These are phyloP conservation scores for Podila horticola DNA, from an alignment of 192 early-diverging fungal genomes.

Conservation along the genomic window DNA sequence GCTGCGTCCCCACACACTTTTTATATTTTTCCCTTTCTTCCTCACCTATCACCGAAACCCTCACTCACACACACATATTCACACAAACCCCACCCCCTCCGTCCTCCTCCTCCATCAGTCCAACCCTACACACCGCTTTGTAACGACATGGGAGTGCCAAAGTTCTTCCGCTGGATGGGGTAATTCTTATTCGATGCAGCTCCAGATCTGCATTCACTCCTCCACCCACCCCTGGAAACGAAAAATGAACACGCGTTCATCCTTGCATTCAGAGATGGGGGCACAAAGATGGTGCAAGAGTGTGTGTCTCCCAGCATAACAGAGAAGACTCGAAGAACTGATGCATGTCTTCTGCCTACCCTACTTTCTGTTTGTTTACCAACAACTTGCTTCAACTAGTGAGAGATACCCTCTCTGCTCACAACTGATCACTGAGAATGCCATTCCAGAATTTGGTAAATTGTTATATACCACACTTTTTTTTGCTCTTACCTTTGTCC, in stretches of 20 bases:
- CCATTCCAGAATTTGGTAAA: conserved; percentile 94
- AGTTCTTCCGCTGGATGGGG: conserved; percentile 98
- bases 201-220: background rate
- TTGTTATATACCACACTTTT: too few species aligned
- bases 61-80: background rate
- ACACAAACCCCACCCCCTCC: background rate
- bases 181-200: conserved; percentile 15
- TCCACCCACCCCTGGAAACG: too few species aligned
- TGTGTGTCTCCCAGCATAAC: background rate
- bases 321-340: too few species aligned
- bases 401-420: conserved; percentile 96
- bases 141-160: conserved; percentile 82
- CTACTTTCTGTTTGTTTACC: background rate
- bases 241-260: too few species aligned
- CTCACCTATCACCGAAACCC: background rate
- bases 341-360: background rate
- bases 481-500: too few species aligned
- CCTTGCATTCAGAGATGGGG: too few species aligned
- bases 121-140: background rate
- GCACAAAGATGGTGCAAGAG: background rate
- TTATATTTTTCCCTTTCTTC: background rate
- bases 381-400: conserved; percentile 46
- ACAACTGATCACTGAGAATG: conserved; percentile 89
- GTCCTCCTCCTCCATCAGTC: background rate
- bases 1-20: conserved; percentile 5